Evolutionary conservation across 768 basidiomycete species (phyloP).

Genomic region (Asterophora parasitica): DNA sequence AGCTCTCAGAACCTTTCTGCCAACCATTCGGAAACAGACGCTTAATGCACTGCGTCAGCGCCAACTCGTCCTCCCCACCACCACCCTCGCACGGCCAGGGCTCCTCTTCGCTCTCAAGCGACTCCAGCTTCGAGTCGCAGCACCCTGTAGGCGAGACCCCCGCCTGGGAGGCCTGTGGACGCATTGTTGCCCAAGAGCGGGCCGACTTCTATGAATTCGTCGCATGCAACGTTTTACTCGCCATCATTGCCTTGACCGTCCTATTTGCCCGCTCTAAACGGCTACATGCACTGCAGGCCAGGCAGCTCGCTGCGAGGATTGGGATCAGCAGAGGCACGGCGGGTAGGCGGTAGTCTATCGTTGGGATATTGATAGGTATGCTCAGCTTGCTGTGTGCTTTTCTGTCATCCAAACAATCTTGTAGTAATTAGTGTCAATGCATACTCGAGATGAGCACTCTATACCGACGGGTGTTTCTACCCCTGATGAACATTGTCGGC

Average conservation of each 20-base stretch:
- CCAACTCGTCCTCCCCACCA: constrained; percentile 28
- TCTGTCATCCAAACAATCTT: not conserved
- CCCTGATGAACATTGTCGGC: not conserved
- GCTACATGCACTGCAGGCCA: constrained; percentile 68
- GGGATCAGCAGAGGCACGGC: constrained; percentile 51
- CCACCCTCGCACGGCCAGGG: constrained; percentile 17
- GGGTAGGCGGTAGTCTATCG: constrained; percentile 10
- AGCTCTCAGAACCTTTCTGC: constrained; percentile 88
- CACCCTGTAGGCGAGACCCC: constrained; percentile 53
- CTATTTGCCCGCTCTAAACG: constrained; percentile 66
- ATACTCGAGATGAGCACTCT: not conserved
- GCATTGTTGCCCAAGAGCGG: constrained; percentile 72
- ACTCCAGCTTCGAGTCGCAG: constrained; percentile 5
- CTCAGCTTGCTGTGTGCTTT: not conserved
- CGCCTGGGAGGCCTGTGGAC: constrained; percentile 93
- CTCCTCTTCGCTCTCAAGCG: constrained; percentile 19
- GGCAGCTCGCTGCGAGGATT: constrained; percentile 82
- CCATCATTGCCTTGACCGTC: constrained; percentile 56
- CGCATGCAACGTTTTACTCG: constrained; percentile 76
- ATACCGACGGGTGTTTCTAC: not conserved
- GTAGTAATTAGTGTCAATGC: not conserved
- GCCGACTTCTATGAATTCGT: constrained; percentile 91
- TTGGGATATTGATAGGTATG: constrained; percentile 12
- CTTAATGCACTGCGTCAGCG: constrained; percentile 73
- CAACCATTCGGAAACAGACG: constrained; percentile 94